Base-by-base conservation (phyloP, 1,139 yeast species). In the Debaryomycetaceae sp. region DNA sequence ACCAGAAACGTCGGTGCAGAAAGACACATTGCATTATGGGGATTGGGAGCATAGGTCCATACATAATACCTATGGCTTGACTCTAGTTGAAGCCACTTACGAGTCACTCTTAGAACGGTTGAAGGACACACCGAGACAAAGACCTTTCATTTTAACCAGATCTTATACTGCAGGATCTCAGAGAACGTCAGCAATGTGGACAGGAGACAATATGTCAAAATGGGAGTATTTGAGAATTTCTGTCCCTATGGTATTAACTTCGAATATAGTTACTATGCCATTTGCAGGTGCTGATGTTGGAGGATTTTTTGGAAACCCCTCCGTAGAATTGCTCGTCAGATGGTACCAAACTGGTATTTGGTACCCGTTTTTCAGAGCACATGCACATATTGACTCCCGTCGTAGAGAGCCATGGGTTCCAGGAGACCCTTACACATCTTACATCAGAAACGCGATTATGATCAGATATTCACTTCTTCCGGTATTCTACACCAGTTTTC, bases 321-420 rank as follows among this genome's bases (percentile, higher is more conserved):
- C 81, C 2, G 72, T 77, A 32, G 98, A 92, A 52, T 63, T 94
- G 44, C 67, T 88, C 45, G 78, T 87, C 1, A 75, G 99, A 53
- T 92, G 98, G 98, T 91, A 91, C 59, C 98, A 92, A 61, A 75
- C 95, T 1, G 98, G 96, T 43, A 79, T 87, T 18, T 92, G 95
- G 82, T 91, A 91, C 61, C 98, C 98, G 33, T 94, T 92, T 56
- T 91, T 92, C 70, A 75, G 98, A 55, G 97, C 85, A 0, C 99
- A 92, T 65, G 97, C 98, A 0, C 98, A 94, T 65, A 85, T 91
- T 42, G 98, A 92, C 59, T 74, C 97, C 1, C 74, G 85, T 54
- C 79, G 98, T 61, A 77, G 97, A 45, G 99, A 92, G 56, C 98
- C 98, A 1, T 92, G 91, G 83, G 63, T 91, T 36, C 74, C 85